Evolutionary conservation across 768 basidiomycete genomes (phyloP).

Genomic region (Cytidiella melzeri): DNA sequence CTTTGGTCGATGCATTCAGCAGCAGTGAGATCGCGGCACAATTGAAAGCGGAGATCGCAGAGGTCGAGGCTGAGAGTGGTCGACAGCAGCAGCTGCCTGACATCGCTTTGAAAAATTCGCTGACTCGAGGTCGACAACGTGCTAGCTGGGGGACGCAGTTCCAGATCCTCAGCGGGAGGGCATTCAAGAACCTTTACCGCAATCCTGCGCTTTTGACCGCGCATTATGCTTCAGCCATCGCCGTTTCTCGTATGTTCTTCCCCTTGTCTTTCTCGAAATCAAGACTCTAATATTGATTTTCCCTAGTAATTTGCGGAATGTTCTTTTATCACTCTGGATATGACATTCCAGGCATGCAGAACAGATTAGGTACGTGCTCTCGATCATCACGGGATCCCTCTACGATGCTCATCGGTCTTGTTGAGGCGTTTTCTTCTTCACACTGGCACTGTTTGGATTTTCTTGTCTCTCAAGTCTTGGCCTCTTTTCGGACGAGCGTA

Average conservation of each 20-base stretch:
- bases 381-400: not conserved
- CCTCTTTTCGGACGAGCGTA: conserved; percentile 90
- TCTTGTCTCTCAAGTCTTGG: conserved; percentile 92
- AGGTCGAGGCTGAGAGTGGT: conserved; percentile 29
- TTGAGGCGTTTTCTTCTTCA: conserved; percentile 92
- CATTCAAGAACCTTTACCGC: conserved; percentile 97
- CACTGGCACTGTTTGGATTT: conserved; percentile 94
- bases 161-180: conserved; percentile 86
- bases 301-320: conserved; percentile 82
- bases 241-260: conserved; percentile 64
- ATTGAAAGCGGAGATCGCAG: conserved; percentile 58
- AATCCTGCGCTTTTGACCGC: conserved; percentile 88
- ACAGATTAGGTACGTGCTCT: conserved; percentile 61
- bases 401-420: not conserved
- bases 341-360: conserved; percentile 97
- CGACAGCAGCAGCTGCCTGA: conserved; percentile 51
- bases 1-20: conserved; percentile 69
- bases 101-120: conserved; percentile 57
- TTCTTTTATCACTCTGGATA: conserved; percentile 90
- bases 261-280: no score
- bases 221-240: conserved; percentile 83
- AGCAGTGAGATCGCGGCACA: conserved; percentile 56
- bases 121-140: conserved; percentile 67
- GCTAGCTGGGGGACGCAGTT: conserved; percentile 91
- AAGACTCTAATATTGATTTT: no score